phyloP scores from a whole-genome alignment of 2,329 filamentous ascomycete species.

The Pyrenochaeta sp. region DNA sequence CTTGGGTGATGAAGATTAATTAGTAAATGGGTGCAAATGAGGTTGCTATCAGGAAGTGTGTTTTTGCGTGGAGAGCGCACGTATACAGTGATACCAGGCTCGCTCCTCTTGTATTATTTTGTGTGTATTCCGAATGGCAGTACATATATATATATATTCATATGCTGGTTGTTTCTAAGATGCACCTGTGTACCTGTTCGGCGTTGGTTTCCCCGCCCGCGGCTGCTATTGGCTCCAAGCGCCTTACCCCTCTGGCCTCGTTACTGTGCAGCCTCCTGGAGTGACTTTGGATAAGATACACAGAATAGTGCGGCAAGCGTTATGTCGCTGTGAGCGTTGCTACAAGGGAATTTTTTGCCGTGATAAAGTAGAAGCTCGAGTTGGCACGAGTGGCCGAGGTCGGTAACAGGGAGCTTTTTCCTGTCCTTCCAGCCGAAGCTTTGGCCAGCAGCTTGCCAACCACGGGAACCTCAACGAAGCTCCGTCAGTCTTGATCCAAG shows the following conservation, averaged over 20 bases:
- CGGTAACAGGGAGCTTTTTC: slow-evolving; percentile 22
- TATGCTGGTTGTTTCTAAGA: too few relatives aligned
- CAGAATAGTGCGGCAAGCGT: too few relatives aligned
- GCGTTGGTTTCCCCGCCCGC: background rate
- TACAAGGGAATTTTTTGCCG: too few relatives aligned
- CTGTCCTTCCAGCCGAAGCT: slow-evolving; percentile 23
- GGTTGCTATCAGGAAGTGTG: background rate
- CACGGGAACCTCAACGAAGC: slow-evolving; percentile 14
- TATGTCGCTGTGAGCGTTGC: too few relatives aligned
- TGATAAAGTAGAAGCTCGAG: too few relatives aligned
- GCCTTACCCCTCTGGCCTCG: background rate
- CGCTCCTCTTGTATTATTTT: slow-evolving; percentile 2
- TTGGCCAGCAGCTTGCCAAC: slow-evolving; percentile 12
- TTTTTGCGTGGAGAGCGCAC: background rate
- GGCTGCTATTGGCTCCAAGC: background rate
- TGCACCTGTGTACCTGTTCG: background rate
- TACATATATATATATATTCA: background rate
- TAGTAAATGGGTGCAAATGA: background rate
- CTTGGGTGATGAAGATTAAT: slow-evolving; percentile 60
- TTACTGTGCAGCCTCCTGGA: background rate
- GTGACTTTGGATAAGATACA: too few relatives aligned
- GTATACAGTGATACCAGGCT: slow-evolving; percentile 9
- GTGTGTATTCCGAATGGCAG: background rate
- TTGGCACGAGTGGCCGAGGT: slow-evolving; percentile 8
- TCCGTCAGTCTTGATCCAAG: slow-evolving; percentile 13